Evolutionary conservation across 106 monocot genomes (phyloP), one percentile per base, ranked within the genome.

Genomic region (Dactylorhiza incarnata): DNA sequence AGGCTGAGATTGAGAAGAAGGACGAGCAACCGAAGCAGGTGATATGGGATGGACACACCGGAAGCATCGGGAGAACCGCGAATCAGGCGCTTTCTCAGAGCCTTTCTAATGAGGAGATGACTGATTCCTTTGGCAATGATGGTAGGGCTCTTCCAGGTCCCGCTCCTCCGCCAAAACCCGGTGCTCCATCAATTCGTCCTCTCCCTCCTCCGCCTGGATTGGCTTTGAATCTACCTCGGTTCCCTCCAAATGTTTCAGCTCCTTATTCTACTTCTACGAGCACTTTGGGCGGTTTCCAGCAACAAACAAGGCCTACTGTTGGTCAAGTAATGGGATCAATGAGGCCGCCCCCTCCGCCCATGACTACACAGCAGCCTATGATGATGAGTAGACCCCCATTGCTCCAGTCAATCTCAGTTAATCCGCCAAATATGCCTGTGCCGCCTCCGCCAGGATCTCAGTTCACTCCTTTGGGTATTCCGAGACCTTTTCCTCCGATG

Each of bases 1-100:
- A 99, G 74, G 94, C 93, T 12, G 97, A 99, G 78, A 99, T 99
- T 74, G 94, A 99, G 82, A 97, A 94, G 84, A 96, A 93, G 29
- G 96, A 97, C 74, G 97, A 99, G 73, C 94, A 91, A 50, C 93
- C 93, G 9, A 94, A 94, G 74, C 96, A 97, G 69, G 94, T 94
- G 26, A 97, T 97, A 59, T 97, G 96, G 96, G 96, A 97, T 68
- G 96, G 96, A 13, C 96, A 97, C 70, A 85, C 91, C 25, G 96
- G 96, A 22, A 97, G 96, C 81, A 97, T 97, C 50, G 96, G 96
- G 22, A 84, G 96, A 5, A 97, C 96, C 48, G 96, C 96, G 3
- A 91, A 89, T 72, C 96, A 97, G 71, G 96, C 96, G 5, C 73
- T 97, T 80, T 87, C 90, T 15, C 93, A 94, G 55, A 80, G 77